Percentiles rank a stretch among this genome's conserved stretches.
phyloP scores from a whole-genome alignment of 2,329 filamentous ascomycete species.

The Cucurbitaria berberidis region DNA sequence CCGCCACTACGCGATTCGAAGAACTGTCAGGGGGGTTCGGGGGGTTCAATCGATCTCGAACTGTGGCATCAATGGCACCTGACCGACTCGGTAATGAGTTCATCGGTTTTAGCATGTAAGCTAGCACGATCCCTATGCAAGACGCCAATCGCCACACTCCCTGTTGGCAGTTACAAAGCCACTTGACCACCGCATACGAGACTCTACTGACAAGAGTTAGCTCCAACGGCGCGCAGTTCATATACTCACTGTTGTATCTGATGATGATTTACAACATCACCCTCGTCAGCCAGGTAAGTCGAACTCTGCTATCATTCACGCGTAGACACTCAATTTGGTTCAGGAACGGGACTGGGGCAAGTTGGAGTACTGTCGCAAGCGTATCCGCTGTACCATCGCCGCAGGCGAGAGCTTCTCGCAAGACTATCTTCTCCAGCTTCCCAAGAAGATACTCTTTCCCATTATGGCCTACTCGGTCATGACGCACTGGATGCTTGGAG shows the following conservation, averaged over 20 bases:
- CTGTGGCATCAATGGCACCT: conserved; percentile 17
- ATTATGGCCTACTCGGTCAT: conserved; percentile 38
- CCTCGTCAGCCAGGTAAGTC: conserved; percentile 24
- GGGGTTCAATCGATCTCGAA: conserved; percentile 31
- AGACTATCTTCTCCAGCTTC: conserved; percentile 40
- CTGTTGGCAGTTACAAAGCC: neutral
- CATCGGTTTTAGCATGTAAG: conserved; percentile 32
- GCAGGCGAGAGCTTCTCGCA: conserved; percentile 34
- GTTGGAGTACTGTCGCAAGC: conserved; percentile 30
- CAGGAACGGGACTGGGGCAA: conserved; percentile 39
- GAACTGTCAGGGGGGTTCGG: conserved; percentile 30
- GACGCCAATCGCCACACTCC: neutral
- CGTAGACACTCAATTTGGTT: neutral
- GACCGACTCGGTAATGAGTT: conserved; percentile 31
- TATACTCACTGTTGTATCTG: conserved; percentile 40
- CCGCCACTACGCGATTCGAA: conserved; percentile 7
- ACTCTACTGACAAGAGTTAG: conserved; percentile 10
- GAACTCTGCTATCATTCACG: neutral
- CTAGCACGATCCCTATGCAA: neutral
- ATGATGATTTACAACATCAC: conserved; percentile 43
- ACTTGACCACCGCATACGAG: neutral
- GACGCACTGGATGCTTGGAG: conserved; percentile 43
- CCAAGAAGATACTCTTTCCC: conserved; percentile 37
- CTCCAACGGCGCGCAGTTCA: conserved; percentile 39
- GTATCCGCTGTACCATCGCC: conserved; percentile 37